A percentile compares a stretch with the other conserved stretches of the same genome.
Conservation (phyloP, 176 grass and related monocot genomes). For the Triticum urartu region DNA sequence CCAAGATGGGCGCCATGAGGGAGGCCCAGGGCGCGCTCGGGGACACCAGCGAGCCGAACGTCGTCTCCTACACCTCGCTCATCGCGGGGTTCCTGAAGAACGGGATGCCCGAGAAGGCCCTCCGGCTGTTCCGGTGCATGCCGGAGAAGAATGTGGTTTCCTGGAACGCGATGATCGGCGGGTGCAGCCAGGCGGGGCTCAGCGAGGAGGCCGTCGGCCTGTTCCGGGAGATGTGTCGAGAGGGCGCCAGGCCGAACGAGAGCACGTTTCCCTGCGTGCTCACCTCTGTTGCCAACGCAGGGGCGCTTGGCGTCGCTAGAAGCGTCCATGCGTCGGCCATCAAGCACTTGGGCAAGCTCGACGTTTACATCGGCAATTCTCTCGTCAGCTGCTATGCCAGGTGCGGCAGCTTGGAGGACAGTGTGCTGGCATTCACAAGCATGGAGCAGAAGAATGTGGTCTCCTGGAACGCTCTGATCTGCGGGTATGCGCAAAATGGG, state of each 20-base stretch:
- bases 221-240: slow-evolving; percentile 65
- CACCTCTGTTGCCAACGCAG: slow-evolving; percentile 60
- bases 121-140: slow-evolving; percentile 54
- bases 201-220: slow-evolving; percentile 56
- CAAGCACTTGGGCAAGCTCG: slow-evolving; percentile 58
- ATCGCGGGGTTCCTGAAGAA: slow-evolving; percentile 60
- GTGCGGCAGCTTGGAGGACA: slow-evolving; percentile 75
- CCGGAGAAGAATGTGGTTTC: slow-evolving; percentile 73
- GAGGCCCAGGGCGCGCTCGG: slow-evolving; percentile 52
- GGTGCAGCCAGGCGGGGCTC: slow-evolving; percentile 67
- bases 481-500: slow-evolving; percentile 61
- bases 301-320: slow-evolving; percentile 58
- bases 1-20: slow-evolving; percentile 62
- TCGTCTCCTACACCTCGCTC: slow-evolving; percentile 72
- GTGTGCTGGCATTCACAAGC: slow-evolving; percentile 55
- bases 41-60: slow-evolving; percentile 62
- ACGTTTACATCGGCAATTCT: slow-evolving; percentile 63
- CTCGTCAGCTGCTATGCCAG: slow-evolving; percentile 83
- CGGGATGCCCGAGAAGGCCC: slow-evolving; percentile 47
- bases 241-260: slow-evolving; percentile 50
- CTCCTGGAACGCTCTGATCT: slow-evolving; percentile 80
- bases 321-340: slow-evolving; percentile 79
- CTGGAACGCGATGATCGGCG: slow-evolving; percentile 81
- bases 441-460: slow-evolving; percentile 54
- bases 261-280: slow-evolving; percentile 67